Evolutionary conservation across 257 asterid genomes (phyloP).

Genomic region (Plantago major): DNA sequence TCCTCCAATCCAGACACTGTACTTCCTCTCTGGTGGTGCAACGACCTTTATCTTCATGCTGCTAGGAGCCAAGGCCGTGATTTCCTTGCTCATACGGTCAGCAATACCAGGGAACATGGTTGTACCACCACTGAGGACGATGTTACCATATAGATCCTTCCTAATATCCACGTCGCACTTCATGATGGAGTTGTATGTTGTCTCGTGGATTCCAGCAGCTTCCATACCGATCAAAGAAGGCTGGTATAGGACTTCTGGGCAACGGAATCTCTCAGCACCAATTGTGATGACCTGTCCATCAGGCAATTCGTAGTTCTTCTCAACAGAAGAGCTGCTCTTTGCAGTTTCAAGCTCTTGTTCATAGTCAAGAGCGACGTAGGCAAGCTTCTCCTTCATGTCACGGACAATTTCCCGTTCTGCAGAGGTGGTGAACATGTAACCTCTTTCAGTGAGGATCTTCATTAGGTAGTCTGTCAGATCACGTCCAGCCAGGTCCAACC

Average conservation of each 20-base stretch:
- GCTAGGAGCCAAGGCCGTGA: conserved; percentile 10
- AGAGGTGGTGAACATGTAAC: conserved; percentile 12
- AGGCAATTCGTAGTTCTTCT: conserved; percentile 12
- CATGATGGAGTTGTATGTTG: conserved; percentile 12
- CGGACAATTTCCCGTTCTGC: conserved; percentile 13
- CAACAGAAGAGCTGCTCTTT: conserved; percentile 6
- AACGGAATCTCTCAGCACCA: conserved; percentile 9
- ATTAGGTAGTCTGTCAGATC: conserved; percentile 13
- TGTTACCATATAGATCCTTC: conserved; percentile 13
- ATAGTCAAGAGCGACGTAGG: conserved; percentile 4
- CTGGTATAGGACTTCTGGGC: conserved; percentile 8
- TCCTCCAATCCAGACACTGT: conserved; percentile 15
- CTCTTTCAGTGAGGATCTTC: conserved; percentile 11
- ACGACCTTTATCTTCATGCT: conserved; percentile 13
- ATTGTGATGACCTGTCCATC: conserved; percentile 13
- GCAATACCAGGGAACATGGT: conserved; percentile 14
- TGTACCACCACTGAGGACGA: conserved; percentile 14
- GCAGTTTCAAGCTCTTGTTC: conserved; percentile 12
- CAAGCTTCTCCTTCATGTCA: conserved; percentile 14
- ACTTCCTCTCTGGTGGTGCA: conserved; percentile 14
- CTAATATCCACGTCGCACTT: conserved; percentile 11
- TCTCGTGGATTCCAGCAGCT: conserved; percentile 10
- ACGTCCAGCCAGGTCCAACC: conserved; percentile 12
- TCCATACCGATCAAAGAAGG: conserved; percentile 12
- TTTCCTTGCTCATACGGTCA: conserved; percentile 12